Conservation (phyloP, 192 early-diverging fungal genomes). For the Rhizoclosmatium globosum region DNA sequence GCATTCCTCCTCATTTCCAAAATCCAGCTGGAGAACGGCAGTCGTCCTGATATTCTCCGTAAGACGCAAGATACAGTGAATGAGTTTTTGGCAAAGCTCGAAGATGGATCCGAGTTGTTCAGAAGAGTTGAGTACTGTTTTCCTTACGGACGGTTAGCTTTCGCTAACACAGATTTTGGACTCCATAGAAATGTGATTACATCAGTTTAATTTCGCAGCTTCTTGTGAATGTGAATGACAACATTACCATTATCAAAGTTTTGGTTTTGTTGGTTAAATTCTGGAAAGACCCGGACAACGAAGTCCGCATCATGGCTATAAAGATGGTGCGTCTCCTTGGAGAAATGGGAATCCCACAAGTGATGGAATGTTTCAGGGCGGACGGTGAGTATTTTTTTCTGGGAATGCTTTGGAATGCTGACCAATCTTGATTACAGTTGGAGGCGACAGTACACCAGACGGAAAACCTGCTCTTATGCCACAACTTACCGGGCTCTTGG, state of each 20-base stretch:
- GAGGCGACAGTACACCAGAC: constrained; percentile 8
- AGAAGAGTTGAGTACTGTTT: constrained; percentile 42
- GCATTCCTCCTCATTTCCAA: constrained; percentile 46
- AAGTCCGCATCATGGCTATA: constrained; percentile 59
- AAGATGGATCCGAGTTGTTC: constrained; percentile 42
- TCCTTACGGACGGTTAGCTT: background rate
- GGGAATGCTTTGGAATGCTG: background rate
- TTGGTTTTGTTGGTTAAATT: constrained; percentile 50
- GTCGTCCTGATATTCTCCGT: constrained; percentile 31
- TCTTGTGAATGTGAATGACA: constrained; percentile 36
- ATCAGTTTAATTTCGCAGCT: constrained; percentile 53
- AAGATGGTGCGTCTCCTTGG: constrained; percentile 62
- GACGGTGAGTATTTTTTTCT: constrained; percentile 20
- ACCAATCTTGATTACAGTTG: background rate
- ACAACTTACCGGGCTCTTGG: constrained; percentile 54
- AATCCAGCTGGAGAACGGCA: constrained; percentile 47
- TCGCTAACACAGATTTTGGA: too few relatives aligned
- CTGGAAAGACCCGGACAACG: constrained; percentile 63
- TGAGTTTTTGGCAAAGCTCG: constrained; percentile 39
- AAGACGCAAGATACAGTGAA: constrained; percentile 35
- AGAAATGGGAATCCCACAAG: constrained; percentile 53
- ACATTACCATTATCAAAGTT: constrained; percentile 38
- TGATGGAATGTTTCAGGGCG: constrained; percentile 54
- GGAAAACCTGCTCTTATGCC: constrained; percentile 53
- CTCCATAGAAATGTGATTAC: constrained; percentile 60